A percentile compares a stretch with the other conserved stretches of the same genome.
phyloP scores from a whole-genome alignment of 768 basidiomycete genomes.

The Termitomyces sp. region DNA sequence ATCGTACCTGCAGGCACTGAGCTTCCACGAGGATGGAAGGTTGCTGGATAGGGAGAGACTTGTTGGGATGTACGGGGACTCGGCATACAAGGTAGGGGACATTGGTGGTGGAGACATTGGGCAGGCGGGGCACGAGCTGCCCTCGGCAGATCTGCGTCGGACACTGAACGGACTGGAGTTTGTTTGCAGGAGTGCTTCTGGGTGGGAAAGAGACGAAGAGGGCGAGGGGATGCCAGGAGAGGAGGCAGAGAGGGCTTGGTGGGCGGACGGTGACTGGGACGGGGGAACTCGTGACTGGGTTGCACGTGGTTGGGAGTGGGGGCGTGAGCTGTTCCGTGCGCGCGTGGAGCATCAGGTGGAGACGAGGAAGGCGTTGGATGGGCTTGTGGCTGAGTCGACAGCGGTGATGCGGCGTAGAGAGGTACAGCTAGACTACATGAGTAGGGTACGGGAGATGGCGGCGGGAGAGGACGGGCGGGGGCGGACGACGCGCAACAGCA shows the following conservation, averaged over 20 bases:
- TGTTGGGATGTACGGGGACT: conserved; percentile 36
- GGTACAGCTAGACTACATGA: conserved; percentile 64
- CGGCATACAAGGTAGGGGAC: conserved; percentile 18
- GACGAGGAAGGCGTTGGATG: conserved; percentile 42
- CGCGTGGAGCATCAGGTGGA: conserved; percentile 39
- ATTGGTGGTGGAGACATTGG: too few species aligned
- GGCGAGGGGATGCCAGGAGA: background rate
- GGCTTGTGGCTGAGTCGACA: conserved; percentile 35
- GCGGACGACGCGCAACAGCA: conserved; percentile 56
- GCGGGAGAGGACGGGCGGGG: conserved; percentile 62
- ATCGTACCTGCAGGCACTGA: conserved; percentile 66
- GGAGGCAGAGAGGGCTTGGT: too few species aligned
- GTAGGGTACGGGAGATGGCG: conserved; percentile 63
- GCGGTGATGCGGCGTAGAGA: conserved; percentile 37
- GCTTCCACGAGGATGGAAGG: conserved; percentile 45
- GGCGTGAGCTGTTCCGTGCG: conserved; percentile 29
- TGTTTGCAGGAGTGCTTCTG: conserved; percentile 25
- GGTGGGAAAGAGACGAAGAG: conserved; percentile 7
- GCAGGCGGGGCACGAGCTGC: conserved; percentile 17
- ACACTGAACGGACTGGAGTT: conserved; percentile 62
- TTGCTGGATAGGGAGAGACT: conserved; percentile 36
- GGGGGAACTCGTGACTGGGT: too few species aligned
- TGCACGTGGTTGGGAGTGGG: too few species aligned
- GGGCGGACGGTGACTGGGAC: too few species aligned
- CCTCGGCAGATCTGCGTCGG: conserved; percentile 54